phyloP scores from a whole-genome alignment of 192 early-diverging fungal species.

The Gamsiella multidivaricata region DNA sequence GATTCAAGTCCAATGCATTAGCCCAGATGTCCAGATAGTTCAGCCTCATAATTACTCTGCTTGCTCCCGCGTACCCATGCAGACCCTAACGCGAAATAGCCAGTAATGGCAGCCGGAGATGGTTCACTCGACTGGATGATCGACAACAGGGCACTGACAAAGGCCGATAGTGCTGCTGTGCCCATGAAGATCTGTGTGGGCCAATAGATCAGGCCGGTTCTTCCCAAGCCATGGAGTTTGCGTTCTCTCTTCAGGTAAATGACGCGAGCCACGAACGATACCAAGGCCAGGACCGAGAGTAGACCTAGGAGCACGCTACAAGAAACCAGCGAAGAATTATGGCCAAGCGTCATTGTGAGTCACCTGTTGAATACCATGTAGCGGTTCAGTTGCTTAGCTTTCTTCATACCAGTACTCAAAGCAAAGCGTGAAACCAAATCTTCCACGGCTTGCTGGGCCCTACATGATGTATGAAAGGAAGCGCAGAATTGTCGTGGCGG shows the following conservation, averaged over 20 bases:
- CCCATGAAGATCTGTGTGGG: conserved; percentile 21
- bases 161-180: background rate
- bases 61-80: conserved; percentile 6
- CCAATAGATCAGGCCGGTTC: conserved; percentile 36
- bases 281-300: background rate
- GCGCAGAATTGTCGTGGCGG: no score
- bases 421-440: conserved; percentile 27
- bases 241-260: background rate
- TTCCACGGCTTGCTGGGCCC: conserved; percentile 9
- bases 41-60: background rate
- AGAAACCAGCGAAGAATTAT: background rate
- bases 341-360: background rate
- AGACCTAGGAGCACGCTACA: conserved; percentile 17
- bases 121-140: background rate
- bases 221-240: conserved; percentile 16
- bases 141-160: background rate
- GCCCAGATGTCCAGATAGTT: no score
- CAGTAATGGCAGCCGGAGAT: background rate
- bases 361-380: background rate
- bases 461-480: no score
- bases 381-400: background rate
- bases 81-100: background rate
- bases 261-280: background rate
- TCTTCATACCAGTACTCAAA: conserved; percentile 28
- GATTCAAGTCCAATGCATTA: background rate